Evolutionary conservation across 306 rosid genomes (phyloP).

Genomic region (Ochetophila trinervis): DNA sequence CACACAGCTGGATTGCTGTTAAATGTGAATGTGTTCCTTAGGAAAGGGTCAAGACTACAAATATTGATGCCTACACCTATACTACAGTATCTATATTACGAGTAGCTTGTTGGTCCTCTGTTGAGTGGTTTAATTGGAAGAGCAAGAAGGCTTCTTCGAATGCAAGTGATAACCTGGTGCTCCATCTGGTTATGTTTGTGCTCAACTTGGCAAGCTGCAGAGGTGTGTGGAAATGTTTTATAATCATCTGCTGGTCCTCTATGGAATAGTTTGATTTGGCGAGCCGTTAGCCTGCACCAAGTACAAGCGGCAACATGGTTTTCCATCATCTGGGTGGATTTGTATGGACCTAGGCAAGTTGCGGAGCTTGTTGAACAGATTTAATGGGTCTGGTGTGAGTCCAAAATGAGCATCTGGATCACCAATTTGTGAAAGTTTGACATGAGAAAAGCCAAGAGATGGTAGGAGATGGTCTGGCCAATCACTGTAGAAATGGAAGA

Average conservation of each 20-base stretch:
- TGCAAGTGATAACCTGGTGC: constrained; percentile 55
- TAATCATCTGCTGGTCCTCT: constrained; percentile 20
- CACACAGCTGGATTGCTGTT: constrained; percentile 6
- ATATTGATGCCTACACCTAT: constrained; percentile 33
- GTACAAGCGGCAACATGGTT: constrained; percentile 83
- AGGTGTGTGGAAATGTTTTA: constrained; percentile 60
- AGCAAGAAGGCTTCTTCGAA: constrained; percentile 68
- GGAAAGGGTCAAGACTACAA: constrained; percentile 23
- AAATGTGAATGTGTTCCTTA: constrained; percentile 21
- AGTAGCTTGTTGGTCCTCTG: constrained; percentile 12
- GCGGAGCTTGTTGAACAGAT: constrained; percentile 87
- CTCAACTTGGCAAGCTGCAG: constrained; percentile 52
- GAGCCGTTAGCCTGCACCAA: constrained; percentile 94
- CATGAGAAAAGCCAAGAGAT: constrained; percentile 73
- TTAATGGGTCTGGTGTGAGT: constrained; percentile 64
- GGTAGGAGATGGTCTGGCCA: constrained; percentile 98
- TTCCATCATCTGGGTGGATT: constrained; percentile 89
- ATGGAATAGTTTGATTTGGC: constrained; percentile 42
- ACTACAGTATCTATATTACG: constrained; percentile 26
- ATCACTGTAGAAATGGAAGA: constrained; percentile 88
- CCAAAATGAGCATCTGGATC: constrained; percentile 98
- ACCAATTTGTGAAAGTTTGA: constrained; percentile 88
- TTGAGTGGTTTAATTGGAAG: constrained; percentile 35
- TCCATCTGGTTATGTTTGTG: constrained; percentile 64
- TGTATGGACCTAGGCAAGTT: constrained; percentile 75